phyloP scores from a whole-genome alignment of 2,329 filamentous ascomycete genomes.

The Colletotrichum spaethianum region DNA sequence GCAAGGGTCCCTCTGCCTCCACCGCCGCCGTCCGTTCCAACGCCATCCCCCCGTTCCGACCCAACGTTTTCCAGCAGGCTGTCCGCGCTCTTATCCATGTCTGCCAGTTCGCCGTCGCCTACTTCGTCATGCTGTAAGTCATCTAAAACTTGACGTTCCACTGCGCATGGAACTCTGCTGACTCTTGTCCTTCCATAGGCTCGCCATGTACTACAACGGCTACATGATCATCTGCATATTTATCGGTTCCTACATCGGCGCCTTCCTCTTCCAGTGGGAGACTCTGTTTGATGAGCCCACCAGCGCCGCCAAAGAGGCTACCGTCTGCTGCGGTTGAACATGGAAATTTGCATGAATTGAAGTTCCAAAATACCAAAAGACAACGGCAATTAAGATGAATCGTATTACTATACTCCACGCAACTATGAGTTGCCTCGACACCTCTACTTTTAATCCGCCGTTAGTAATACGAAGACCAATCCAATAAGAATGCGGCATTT shows the following conservation, averaged over 20 bases:
- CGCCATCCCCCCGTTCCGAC: constrained; percentile 60
- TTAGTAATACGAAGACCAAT: not conserved
- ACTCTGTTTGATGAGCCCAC: constrained; percentile 53
- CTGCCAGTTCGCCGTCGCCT: constrained; percentile 80
- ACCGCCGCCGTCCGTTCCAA: constrained; percentile 1
- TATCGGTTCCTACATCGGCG: constrained; percentile 80
- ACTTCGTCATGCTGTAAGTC: constrained; percentile 79
- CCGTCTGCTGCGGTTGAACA: constrained; percentile 57
- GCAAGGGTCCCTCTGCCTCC: constrained; percentile 7
- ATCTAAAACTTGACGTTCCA: not conserved
- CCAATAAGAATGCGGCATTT: not conserved
- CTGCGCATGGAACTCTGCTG: constrained; percentile 1
- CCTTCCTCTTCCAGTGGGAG: constrained; percentile 83
- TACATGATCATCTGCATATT: constrained; percentile 88
- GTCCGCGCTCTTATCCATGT: constrained; percentile 78
- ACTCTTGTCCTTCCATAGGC: constrained; percentile 44
- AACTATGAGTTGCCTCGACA: not conserved
- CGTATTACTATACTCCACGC: constrained; percentile 9
- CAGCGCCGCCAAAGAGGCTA: constrained; percentile 54
- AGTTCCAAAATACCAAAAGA: not conserved
- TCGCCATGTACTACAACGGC: constrained; percentile 75
- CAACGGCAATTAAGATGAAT: not conserved
- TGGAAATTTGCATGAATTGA: not conserved
- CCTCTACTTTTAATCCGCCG: not conserved
- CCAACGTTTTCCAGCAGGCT: constrained; percentile 75